Conservation (phyloP, 108 stramenopile species). For the Nitzschia sp. region DNA sequence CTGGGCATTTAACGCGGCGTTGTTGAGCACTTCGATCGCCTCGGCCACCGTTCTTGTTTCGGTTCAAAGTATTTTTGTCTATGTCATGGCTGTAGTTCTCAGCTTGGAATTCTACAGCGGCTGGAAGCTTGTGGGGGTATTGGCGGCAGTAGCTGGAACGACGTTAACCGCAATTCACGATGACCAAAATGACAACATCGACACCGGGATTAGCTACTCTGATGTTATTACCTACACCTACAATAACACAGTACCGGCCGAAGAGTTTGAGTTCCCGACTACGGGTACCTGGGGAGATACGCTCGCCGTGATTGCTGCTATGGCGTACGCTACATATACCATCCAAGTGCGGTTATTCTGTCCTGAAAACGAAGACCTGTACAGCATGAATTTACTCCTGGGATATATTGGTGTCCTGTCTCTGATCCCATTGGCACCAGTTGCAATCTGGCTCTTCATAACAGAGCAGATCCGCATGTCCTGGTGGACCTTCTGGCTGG, state of each 20-base stretch:
- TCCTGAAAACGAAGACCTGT: conserved; percentile 37
- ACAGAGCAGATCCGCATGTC: conserved; percentile 3
- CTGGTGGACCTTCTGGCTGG: background rate
- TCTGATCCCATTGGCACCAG: conserved; percentile 15
- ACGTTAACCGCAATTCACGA: conserved; percentile 35
- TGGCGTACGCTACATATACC: conserved; percentile 32
- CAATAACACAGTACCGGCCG: background rate
- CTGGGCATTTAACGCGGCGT: conserved; percentile 34
- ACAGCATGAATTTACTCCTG: conserved; percentile 34
- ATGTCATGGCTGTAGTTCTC: conserved; percentile 25
- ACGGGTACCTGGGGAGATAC: conserved; percentile 20
- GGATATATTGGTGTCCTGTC: conserved; percentile 32
- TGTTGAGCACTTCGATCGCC: conserved; percentile 26
- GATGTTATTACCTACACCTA: background rate
- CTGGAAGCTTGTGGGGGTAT: conserved; percentile 22
- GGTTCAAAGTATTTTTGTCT: conserved; percentile 27
- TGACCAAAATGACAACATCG: conserved; percentile 10
- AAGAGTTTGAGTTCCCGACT: background rate
- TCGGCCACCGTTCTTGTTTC: conserved; percentile 32
- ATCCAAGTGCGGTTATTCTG: conserved; percentile 34
- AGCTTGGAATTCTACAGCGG: conserved; percentile 19
- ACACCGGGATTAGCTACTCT: background rate
- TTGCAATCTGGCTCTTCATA: conserved; percentile 8
- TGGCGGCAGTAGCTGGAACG: conserved; percentile 21
- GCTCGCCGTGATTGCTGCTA: conserved; percentile 28